phyloP scores from a whole-genome alignment of 129 eudicot species.

The Lonicera japonica region DNA sequence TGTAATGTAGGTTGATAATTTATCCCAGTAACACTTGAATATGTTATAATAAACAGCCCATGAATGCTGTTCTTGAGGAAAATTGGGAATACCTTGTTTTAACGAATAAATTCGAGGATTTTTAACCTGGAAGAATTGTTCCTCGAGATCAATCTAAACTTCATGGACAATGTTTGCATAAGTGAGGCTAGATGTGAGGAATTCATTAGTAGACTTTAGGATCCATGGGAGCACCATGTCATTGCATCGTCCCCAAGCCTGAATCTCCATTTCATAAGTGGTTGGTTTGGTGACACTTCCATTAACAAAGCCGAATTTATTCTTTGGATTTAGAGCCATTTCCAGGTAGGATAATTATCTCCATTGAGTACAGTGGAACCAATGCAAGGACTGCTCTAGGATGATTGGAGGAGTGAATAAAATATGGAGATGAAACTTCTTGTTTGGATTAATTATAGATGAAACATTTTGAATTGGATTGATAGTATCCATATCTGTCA shows the following conservation, averaged over 20 bases:
- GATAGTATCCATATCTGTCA: too few relatives aligned
- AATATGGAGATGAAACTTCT: too few relatives aligned
- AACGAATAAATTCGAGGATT: background rate
- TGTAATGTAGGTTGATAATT: background rate
- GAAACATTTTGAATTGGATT: too few relatives aligned
- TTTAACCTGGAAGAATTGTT: background rate
- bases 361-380: too few relatives aligned
- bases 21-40: background rate
- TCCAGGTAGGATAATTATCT: too few relatives aligned
- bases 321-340: too few relatives aligned
- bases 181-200: background rate
- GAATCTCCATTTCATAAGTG: background rate
- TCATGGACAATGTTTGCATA: background rate
- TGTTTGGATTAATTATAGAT: too few relatives aligned
- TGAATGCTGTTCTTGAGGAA: too few relatives aligned
- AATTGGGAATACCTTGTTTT: background rate
- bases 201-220: background rate
- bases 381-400: too few relatives aligned
- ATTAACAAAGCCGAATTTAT: too few relatives aligned
- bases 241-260: slow-evolving; percentile 1
- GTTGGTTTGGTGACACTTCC: too few relatives aligned
- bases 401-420: too few relatives aligned
- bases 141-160: slow-evolving; percentile 1
- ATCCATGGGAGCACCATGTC: background rate
- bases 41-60: background rate